phyloP scores from a whole-genome alignment of 768 basidiomycete species.

The Termitomyces eurrhizus region DNA sequence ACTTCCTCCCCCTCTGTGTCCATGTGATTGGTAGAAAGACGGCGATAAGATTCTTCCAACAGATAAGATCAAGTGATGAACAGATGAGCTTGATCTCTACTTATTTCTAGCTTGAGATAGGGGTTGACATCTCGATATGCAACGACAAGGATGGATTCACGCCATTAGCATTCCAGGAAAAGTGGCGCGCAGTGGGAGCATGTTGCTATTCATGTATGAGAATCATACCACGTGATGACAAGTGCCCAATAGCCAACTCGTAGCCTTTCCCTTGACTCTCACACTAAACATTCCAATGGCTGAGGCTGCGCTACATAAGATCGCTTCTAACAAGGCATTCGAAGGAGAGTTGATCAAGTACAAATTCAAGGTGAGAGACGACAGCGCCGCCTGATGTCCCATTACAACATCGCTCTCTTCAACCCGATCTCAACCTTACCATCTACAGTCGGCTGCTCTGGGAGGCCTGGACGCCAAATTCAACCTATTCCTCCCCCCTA shows the following conservation, averaged over 20 bases:
- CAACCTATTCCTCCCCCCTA: constrained; percentile 84
- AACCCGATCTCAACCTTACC: neutral
- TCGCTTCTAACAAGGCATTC: constrained; percentile 77
- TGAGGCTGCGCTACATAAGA: constrained; percentile 43
- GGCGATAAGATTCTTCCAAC: neutral
- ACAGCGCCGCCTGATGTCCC: constrained; percentile 2
- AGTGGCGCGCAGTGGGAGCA: neutral
- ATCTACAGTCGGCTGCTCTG: constrained; percentile 57
- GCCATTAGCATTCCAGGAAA: neutral
- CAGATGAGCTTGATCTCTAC: constrained; percentile 1
- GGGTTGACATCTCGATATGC: neutral
- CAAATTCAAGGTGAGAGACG: constrained; percentile 60
- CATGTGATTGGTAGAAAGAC: neutral
- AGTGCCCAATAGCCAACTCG: neutral
- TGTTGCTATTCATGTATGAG: neutral
- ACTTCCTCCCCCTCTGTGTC: constrained; percentile 8
- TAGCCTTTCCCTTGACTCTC: neutral
- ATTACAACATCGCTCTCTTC: neutral
- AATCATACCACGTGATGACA: constrained; percentile 13
- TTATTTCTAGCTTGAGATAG: neutral
- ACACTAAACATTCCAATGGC: constrained; percentile 9
- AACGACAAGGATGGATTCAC: neutral
- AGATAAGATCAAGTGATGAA: constrained; percentile 10
- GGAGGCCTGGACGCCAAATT: constrained; percentile 72
- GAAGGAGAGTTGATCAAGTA: constrained; percentile 83